Evolutionary conservation across 148 eudicot species (phyloP), one percentile per base, ranked within the genome.

Genomic region (Chenopodium quinoa): DNA sequence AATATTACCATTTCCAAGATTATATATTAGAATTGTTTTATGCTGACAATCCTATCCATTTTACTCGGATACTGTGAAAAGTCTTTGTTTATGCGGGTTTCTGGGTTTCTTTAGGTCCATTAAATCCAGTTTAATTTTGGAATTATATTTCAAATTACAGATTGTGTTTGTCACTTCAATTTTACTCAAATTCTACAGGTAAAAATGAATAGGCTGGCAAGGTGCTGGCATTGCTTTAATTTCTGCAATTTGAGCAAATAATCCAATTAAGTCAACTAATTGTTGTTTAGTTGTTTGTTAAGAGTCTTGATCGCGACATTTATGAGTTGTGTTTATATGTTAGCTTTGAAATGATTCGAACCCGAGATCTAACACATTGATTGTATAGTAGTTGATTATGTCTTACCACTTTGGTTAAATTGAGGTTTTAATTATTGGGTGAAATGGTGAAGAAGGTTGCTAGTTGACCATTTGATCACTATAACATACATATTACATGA

Each of bases 101-200:
- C 46, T 16, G 31, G 31, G 56, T 50, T 50, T 6, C 46, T 72
- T 72, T 7, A 48, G 37, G 25, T 46, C 16, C 50, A 71, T 8
- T 7, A 9, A 46, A 8, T 40, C 29, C 16, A 50, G 14, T 12
- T 50, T 50, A 48, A 34, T n/a, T 1, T 17, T 65, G 62, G 60
- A 31, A 29, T 77, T 62, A 60, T 27, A 27, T 47, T 40, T 65
- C 44, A 72, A 50, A 34, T 75, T n/a, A 25, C 54, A 64, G 65
- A 31, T 7, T 71, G 25, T 80, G 54, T 70, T 80, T 31, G 32
- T 31, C 32, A 80, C 82, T 79, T 80, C 2, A 62, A 62, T 60
- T 54, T 22, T 34, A 65, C 47, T 71, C 16, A 67, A 27, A 27
- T 50, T 44, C 10, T 37, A 16, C 9, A 44, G 73, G 20, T 25